Conservation (phyloP, 192 early-diverging fungal species). For the Mortierella hygrophila region DNA sequence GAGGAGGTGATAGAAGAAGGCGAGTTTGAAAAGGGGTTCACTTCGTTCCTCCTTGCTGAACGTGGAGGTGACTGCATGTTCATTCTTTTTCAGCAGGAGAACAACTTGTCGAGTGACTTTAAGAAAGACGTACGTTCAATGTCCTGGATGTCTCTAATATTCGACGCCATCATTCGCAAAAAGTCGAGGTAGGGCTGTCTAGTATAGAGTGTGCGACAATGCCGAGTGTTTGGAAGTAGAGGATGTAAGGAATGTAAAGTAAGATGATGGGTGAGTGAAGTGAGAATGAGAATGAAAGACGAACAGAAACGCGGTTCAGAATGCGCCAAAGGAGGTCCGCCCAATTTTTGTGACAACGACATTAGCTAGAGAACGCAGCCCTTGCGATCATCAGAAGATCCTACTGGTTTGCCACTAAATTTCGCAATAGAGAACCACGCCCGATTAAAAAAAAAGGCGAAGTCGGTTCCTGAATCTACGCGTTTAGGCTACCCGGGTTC, state of each 20-base stretch:
- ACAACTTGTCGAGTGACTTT: not conserved
- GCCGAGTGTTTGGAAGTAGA: not conserved
- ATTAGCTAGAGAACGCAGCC: not conserved
- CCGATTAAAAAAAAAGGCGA: too few species aligned
- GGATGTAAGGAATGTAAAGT: not conserved
- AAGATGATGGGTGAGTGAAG: conserved; percentile 1
- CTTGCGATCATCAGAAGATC: too few species aligned
- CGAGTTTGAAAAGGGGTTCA: not conserved
- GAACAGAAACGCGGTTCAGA: not conserved
- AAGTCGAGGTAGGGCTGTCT: not conserved
- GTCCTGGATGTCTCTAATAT: conserved; percentile 45
- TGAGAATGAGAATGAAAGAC: not conserved
- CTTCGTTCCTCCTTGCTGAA: not conserved
- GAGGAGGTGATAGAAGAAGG: not conserved
- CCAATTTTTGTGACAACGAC: conserved; percentile 1
- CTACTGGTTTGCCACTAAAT: too few species aligned
- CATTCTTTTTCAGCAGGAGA: not conserved
- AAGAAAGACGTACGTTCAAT: conserved; percentile 38
- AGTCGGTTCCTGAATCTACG: too few species aligned
- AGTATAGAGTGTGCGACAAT: not conserved
- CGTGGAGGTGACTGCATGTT: not conserved
- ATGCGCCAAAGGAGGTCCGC: not conserved
- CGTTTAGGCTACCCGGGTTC: too few species aligned
- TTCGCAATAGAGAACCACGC: too few species aligned
- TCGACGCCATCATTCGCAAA: conserved; percentile 28